These are phyloP conservation scores for Plenodomus tracheiphilus DNA, from an alignment of 2,329 filamentous ascomycete species.

Conservation along the genomic window DNA sequence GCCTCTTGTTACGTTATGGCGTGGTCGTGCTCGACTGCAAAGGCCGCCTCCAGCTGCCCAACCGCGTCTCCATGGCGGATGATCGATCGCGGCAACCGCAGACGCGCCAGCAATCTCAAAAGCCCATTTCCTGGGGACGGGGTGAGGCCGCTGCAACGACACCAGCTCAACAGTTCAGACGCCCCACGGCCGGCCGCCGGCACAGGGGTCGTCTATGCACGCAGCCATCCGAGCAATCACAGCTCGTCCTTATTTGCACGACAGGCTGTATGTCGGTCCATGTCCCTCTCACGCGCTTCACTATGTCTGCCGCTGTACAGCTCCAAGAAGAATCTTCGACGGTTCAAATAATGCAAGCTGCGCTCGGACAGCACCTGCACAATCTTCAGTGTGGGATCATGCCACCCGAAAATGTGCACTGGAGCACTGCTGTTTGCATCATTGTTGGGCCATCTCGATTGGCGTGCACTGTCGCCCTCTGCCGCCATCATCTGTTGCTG, in stretches of 20 bases:
- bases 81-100: background rate
- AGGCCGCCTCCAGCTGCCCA: background rate
- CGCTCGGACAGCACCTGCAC: no score
- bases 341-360: no score
- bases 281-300: background rate
- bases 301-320: background rate
- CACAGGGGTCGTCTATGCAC: constrained; percentile 15
- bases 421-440: background rate
- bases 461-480: background rate
- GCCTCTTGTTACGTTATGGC: background rate
- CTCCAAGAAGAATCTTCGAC: background rate
- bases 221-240: constrained; percentile 25
- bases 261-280: constrained; percentile 13
- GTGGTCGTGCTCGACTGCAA: constrained; percentile 2
- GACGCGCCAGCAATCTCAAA: background rate
- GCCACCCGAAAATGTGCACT: background rate
- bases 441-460: background rate
- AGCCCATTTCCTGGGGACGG: background rate
- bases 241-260: constrained; percentile 31
- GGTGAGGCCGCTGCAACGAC: background rate
- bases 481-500: constrained; percentile 1
- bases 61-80: background rate
- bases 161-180: constrained; percentile 22
- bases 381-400: background rate
- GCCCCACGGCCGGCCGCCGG: constrained; percentile 15